Base-by-base conservation (phyloP, 441 rosid genomes). In the Syzygium syzygioides region DNA sequence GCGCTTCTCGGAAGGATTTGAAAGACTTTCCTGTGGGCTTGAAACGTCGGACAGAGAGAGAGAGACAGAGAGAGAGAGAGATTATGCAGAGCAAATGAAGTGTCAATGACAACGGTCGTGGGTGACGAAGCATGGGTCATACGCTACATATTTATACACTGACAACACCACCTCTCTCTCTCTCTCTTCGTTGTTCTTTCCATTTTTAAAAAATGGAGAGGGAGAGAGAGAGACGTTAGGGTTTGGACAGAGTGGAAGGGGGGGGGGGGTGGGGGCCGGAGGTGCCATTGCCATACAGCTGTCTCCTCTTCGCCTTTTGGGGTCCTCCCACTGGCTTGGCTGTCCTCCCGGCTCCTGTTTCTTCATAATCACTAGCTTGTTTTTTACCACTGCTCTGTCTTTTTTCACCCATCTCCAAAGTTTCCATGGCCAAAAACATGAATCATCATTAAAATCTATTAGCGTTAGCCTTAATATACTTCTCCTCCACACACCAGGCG, bases 201-300 rank as follows among this genome's bases (percentile, higher is more conserved):
- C 26, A 2, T 68, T 71, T 66, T 32, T 0, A 2, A 18, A 68
- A 37, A 34, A 23, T 7, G 68, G 8, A 34, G 48, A 34, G 48
- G 13, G 57, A 71, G 57, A 79, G 55, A 6, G 86, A 85, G 88
- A 79, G 68, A 87, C 53, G 59, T 64, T 30, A 37, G 45, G 86
- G 85, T 48, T 87, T 71, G 41, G 86, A 68, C 85, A 48, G 79
- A 37, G 59, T 30, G 64, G 88, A 87, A 86, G 91, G 85, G 60
- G 85, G 76, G 84, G 9, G 32, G 17, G 79, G 85, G 91, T 86
- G n/a, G n/a, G n/a, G n/a, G n/a, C n/a, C n/a, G n/a, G n/a, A n/a
- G n/a, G n/a, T 87, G 88, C 90, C 87, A 90, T 86, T 87, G 88
- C 90, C 86, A 90, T 66, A 90, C 93, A 90, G 94, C 93, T 93